Conservation (phyloP, 164 flowering plant genomes). For the Vitis amurensis region DNA sequence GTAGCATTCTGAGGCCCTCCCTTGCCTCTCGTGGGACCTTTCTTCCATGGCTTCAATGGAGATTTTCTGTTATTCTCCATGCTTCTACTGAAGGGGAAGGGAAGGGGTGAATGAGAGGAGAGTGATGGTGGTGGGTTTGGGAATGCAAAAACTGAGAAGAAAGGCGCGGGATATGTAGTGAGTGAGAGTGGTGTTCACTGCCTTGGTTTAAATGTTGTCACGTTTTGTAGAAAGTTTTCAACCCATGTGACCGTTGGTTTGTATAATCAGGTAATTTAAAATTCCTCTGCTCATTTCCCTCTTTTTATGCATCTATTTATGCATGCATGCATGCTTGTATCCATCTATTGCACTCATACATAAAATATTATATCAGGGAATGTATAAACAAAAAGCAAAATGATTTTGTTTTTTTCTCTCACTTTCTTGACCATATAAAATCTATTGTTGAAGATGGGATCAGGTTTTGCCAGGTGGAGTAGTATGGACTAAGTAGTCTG, state of each 20-base stretch:
- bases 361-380: too few species aligned
- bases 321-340: background rate
- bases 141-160: slow-evolving; percentile 13
- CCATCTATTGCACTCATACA: too few species aligned
- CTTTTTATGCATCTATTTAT: background rate
- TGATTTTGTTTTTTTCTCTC: too few species aligned
- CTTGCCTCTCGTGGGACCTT: slow-evolving; percentile 95
- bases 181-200: slow-evolving; percentile 24
- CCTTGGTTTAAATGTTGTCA: slow-evolving; percentile 69
- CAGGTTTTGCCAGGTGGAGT: background rate
- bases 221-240: slow-evolving; percentile 47
- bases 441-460: too few species aligned
- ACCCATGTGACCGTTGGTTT: slow-evolving; percentile 76
- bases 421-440: too few species aligned
- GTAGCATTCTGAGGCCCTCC: slow-evolving; percentile 95
- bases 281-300: background rate
- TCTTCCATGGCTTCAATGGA: slow-evolving; percentile 87
- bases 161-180: slow-evolving; percentile 58
- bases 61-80: slow-evolving; percentile 68
- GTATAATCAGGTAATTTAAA: slow-evolving; percentile 1
- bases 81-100: background rate
- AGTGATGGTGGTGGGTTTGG: slow-evolving; percentile 7
- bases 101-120: slow-evolving; percentile 9
- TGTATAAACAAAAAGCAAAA: too few species aligned
- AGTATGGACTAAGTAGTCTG: background rate